Evolutionary conservation across 306 rosid species (phyloP), one percentile per base, ranked within the genome.

Genomic region (Potentilla sterilis): DNA sequence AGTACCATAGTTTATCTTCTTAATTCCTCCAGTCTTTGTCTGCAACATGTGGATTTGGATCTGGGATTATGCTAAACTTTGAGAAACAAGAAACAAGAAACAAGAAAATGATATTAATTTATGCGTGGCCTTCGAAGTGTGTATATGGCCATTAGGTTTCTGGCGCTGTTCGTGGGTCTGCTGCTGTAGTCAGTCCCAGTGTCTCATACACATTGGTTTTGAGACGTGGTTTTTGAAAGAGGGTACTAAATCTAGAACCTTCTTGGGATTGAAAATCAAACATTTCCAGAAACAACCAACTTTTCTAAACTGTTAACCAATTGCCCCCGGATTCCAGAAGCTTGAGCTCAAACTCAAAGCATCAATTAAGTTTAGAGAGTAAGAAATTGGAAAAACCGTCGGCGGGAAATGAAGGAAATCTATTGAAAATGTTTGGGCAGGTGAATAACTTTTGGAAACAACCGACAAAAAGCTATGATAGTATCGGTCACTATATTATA

Each of bases 1-100:
- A 67, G 61, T 51, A 41, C 71, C 28, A 65, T 15, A 49, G 7
- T 4, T 62, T 16, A 13, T 34, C 43, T 62, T 34, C 22, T 62
- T 48, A 41, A 41, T 41, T 57, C 28, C 7, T 9, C 12, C 5
- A 19, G 69, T 65, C 28, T 6, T 62, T 4, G 42, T 37, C 69
- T 35, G 24, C 69, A 37, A 44, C 69, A 64, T 37, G 69, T 64
- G 69, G 46, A 18, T 65, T 37, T 38, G 69, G 46, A 65, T 65
- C 69, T 65, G 69, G 6, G 32, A 18, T 16, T 35, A 18, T 64
- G 44, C 44, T 41, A 67, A 40, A 16, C 35, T n/a, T 66, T n/a
- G 32, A 3, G 70, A n/a, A 66, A 19, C 18, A 41, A 67, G 71
- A 67, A 67, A 67, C n/a, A 16, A 3, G 70, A n/a, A 66, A 19